Base-by-base conservation (phyloP, 805 yeast genomes). In the Blastobotrys muscicola region DNA sequence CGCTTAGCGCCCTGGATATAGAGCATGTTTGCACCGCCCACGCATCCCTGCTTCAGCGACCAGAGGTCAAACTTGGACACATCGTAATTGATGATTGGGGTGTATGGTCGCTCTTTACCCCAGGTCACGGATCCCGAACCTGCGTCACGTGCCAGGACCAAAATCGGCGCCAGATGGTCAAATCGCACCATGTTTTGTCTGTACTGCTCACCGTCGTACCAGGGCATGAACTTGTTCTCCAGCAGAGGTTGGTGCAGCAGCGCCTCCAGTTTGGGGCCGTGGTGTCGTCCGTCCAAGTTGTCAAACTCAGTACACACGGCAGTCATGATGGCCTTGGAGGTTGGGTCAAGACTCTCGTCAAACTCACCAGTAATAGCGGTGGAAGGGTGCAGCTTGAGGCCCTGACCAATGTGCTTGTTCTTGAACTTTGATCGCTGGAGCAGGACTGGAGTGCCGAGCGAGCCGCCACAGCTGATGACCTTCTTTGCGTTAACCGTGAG, bases 241-340 rank as follows among this genome's bases (percentile, higher is more conserved):
- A 72, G 38, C 31, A 51, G 55, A 2, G 79, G 80, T n/a, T 64
- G 55, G 49, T 71, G 75, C 36, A 69, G 59, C 23, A 70, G 45
- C 2, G 76, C 63, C 56, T 75, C 80, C 43, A 75, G 65, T 55
- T 67, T 70, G 8, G 75, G 69, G 1, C 80, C 80, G 51, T 74
- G 76, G 3, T 64, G 71, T 42, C 66, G 57, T 2, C 78, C 78
- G 50, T 75, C 80, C 30, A 72, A 46, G 48, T 75, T 74, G 41
- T 68, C 76, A 11, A 55, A 65, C 50, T 71, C 68, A 10, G 66
- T 61, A 50, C 70, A 61, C 2, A 73, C 74, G 2, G 74, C 50
- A 0, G 79, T 74, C 71, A 75, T 63, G 42, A 75, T 72, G 1
- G 78, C 59, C 40, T 68, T 56, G n/a, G 65, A 50, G 46, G 56